Base-by-base conservation (phyloP, 192 early-diverging fungal species). In the Phlyctochytrium arcticum region DNA sequence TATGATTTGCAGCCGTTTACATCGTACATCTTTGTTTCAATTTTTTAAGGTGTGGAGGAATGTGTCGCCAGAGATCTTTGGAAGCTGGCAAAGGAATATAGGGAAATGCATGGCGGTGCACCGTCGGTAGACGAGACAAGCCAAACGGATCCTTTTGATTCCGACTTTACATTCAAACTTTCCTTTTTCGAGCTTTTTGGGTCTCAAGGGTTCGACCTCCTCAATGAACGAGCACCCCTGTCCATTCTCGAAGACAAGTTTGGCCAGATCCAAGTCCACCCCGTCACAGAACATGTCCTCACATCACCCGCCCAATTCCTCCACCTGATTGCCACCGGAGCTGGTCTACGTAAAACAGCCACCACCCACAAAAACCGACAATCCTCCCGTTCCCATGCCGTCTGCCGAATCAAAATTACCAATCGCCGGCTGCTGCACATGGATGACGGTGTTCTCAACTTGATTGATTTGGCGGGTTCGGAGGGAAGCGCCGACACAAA, bases 391-490 rank as follows among this genome's bases (percentile, higher is more conserved):
- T 74, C 69, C 23, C 79, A 81, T 60, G 73, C 70, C 26, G 55
- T 78, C 31, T 78, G 71, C 49, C 57, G 66, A 23, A 66, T 73
- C 54, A 36, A 49, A 32, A 51, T 82, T 36, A 68, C 56, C 30
- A 78, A 81, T 57, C 33, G 32, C 15, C 33, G 51, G 9, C n/a
- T 72, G 36, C 62, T 55, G 10, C 59, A 60, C 58, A 44, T 63
- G n/a, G 75, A 81, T 57, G 78, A 76, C 29, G 80, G 80, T 21
- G 33, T 77, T 6, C 50, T 81, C 21, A 78, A 81, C 57, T 61
- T 84, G 7, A 47, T 84, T 4, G 82, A 84, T 53, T 65, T 84
- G 19, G 82, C 82, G 4, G 82, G 82, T 23, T 76, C 73, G 32
- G 82, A 84, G 56, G 6, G 36, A 30, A 50, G 57, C 34, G 33